These are phyloP conservation scores for Diphasiastrum complanatum DNA, from an alignment of 83 land plant species.

Conservation along the genomic window DNA sequence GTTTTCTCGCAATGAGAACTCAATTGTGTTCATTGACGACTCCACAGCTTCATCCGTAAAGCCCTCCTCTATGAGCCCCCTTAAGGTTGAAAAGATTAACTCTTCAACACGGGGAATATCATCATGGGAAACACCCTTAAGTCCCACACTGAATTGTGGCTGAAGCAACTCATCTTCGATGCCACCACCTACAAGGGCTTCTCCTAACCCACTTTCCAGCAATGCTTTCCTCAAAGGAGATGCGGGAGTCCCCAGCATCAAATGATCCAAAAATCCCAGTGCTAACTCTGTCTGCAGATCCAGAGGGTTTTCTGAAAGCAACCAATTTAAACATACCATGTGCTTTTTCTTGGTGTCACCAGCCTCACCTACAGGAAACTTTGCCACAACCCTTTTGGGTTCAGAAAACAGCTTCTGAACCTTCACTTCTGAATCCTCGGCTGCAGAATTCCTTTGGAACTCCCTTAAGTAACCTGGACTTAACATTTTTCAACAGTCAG, in stretches of 20 bases:
- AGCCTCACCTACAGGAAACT: slow-evolving; percentile 85
- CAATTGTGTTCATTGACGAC: slow-evolving; percentile 98
- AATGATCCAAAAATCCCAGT: slow-evolving; percentile 89
- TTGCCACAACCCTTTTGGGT: slow-evolving; percentile 74
- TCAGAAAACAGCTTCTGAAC: slow-evolving; percentile 69
- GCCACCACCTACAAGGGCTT: slow-evolving; percentile 91
- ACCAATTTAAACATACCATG: slow-evolving; percentile 94
- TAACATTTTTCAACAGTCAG: too few species aligned
- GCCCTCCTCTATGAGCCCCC: slow-evolving; percentile 75
- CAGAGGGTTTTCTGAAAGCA: slow-evolving; percentile 75
- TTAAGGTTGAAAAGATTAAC: slow-evolving; percentile 56
- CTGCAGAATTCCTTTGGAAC: slow-evolving; percentile 69
- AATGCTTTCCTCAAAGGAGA: slow-evolving; percentile 81
- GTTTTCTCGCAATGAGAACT: slow-evolving; percentile 92
- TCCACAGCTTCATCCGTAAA: slow-evolving; percentile 85
- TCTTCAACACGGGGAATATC: slow-evolving; percentile 71
- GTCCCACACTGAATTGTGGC: slow-evolving; percentile 87
- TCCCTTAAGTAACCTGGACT: slow-evolving; percentile 75
- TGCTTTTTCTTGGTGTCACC: slow-evolving; percentile 74
- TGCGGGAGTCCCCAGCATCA: slow-evolving; percentile 96
- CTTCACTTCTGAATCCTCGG: slow-evolving; percentile 62
- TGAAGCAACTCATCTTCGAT: slow-evolving; percentile 92
- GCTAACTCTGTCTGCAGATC: slow-evolving; percentile 90
- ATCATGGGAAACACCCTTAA: slow-evolving; percentile 81
- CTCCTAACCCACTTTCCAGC: slow-evolving; percentile 90